phyloP scores from a whole-genome alignment of 257 asterid species.

The Solanum neorickii region DNA sequence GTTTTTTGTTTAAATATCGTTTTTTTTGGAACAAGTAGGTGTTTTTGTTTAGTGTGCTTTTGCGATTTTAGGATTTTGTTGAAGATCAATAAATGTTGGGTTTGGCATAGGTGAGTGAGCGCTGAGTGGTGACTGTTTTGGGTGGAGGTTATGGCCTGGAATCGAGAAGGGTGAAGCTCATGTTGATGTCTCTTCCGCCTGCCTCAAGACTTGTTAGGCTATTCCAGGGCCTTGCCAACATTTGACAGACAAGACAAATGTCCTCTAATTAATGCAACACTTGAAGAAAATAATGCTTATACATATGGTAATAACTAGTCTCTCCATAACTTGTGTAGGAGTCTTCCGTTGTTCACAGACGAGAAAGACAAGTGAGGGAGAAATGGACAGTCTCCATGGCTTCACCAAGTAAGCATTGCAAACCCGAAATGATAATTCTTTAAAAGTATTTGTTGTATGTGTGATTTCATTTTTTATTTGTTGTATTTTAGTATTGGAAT shows the following conservation, averaged over 20 bases:
- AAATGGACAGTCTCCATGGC: background rate
- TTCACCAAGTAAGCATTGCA: background rate
- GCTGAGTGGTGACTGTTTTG: background rate
- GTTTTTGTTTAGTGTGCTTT: slow-evolving; percentile 1
- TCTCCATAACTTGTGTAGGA: background rate
- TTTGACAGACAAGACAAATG: background rate
- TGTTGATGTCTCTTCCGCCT: background rate
- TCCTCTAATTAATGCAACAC: background rate
- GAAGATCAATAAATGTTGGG: background rate
- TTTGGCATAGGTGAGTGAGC: background rate
- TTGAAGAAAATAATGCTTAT: background rate
- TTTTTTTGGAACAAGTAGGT: background rate
- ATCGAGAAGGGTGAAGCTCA: slow-evolving; percentile 14
- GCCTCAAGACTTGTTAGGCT: background rate
- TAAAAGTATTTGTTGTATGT: background rate
- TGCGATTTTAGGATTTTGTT: slow-evolving; percentile 4
- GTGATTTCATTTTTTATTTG: background rate
- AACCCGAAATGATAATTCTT: background rate
- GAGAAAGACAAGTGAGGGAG: background rate
- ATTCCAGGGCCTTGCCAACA: background rate
- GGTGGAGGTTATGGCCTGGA: slow-evolving; percentile 27
- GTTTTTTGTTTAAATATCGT: background rate
- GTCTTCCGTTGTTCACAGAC: background rate
- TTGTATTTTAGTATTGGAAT: background rate
- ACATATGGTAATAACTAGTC: too few species aligned